phyloP scores from a whole-genome alignment of 495 filamentous ascomycete genomes.

The Clavariopsis aquatica region DNA sequence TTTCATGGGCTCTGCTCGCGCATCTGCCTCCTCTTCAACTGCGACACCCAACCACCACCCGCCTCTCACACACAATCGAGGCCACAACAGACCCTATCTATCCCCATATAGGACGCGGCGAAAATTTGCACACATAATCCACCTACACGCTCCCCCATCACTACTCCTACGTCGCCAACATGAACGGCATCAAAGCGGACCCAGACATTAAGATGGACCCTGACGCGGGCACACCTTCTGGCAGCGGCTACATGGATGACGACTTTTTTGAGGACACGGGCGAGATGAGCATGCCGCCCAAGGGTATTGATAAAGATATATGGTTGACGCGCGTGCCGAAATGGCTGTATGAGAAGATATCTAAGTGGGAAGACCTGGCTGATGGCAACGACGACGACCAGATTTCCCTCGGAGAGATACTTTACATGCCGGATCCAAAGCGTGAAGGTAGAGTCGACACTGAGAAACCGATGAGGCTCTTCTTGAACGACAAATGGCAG shows the following conservation, averaged over 20 bases:
- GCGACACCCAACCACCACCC: background rate
- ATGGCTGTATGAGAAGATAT: slow-evolving; percentile 51
- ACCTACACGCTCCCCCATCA: background rate
- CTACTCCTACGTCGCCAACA: slow-evolving; percentile 1
- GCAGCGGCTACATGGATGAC: slow-evolving; percentile 64
- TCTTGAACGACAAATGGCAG: slow-evolving; percentile 21
- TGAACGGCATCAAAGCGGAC: slow-evolving; percentile 48
- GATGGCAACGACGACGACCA: slow-evolving; percentile 61
- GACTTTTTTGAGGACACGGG: slow-evolving; percentile 86
- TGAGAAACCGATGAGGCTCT: slow-evolving; percentile 3
- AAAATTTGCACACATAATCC: background rate
- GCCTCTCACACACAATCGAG: background rate
- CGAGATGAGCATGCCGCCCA: slow-evolving; percentile 71
- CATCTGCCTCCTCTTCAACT: background rate
- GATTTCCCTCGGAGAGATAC: slow-evolving; percentile 74
- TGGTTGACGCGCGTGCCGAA: slow-evolving; percentile 78
- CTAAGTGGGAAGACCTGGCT: slow-evolving; percentile 64
- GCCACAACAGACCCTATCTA: background rate
- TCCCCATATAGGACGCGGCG: background rate
- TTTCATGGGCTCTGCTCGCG: background rate
- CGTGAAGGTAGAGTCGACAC: slow-evolving; percentile 2
- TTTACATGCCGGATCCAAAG: slow-evolving; percentile 58
- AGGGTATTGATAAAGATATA: slow-evolving; percentile 53
- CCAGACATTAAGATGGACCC: slow-evolving; percentile 67
- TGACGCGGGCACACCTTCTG: slow-evolving; percentile 60